Evolutionary conservation across 805 yeast species (phyloP).

Genomic region (Tetrapisispora fleetii): DNA sequence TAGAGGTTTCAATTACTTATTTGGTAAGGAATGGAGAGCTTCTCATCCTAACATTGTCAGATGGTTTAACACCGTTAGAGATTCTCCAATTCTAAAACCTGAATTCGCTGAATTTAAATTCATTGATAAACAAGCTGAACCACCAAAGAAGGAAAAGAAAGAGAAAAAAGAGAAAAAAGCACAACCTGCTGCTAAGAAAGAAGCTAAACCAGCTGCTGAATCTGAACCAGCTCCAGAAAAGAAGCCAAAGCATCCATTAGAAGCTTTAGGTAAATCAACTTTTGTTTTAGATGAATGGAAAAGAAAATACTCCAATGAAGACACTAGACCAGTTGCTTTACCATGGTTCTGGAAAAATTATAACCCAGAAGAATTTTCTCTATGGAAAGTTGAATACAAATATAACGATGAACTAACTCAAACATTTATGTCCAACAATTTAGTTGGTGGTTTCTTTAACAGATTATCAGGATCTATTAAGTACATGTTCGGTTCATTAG

Average conservation of each 20-base stretch:
- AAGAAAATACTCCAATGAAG: constrained; percentile 93
- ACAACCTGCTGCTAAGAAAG: constrained; percentile 44
- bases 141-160: constrained; percentile 42
- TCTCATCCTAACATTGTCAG: constrained; percentile 53
- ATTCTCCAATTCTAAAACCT: constrained; percentile 37
- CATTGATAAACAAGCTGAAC: constrained; percentile 56
- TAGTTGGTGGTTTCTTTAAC: constrained; percentile 96
- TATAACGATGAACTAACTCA: constrained; percentile 95
- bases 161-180: constrained; percentile 25
- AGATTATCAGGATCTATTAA: constrained; percentile 87
- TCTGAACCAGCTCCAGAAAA: constrained; percentile 50
- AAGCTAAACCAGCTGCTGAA: constrained; percentile 29
- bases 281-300: constrained; percentile 86
- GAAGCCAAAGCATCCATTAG: constrained; percentile 89
- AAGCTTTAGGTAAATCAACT: constrained; percentile 62
- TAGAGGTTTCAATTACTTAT: constrained; percentile 49
- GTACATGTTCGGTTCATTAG: constrained; percentile 86
- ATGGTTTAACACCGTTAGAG: constrained; percentile 55
- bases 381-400: constrained; percentile 92
- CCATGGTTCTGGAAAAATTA: constrained; percentile 98
- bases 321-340: constrained; percentile 84
- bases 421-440: constrained; percentile 97
- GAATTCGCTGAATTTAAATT: constrained; percentile 45
- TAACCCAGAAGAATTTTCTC: constrained; percentile 87
- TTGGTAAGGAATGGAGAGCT: constrained; percentile 57